Evolutionary conservation across 495 filamentous ascomycete genomes (phyloP).

Genomic region (Talaromyces ruber): DNA sequence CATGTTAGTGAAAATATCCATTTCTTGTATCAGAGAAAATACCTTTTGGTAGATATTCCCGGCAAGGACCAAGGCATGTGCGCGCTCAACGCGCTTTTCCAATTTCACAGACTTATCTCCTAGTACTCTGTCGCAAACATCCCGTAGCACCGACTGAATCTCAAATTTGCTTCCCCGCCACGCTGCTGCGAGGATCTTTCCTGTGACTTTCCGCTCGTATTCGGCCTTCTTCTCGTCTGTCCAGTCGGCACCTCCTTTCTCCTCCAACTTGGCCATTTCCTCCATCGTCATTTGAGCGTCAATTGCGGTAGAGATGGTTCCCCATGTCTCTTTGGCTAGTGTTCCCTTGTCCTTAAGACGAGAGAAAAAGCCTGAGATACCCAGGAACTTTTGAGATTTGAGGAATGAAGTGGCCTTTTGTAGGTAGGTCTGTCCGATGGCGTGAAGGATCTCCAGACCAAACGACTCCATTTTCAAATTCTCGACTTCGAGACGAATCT

Average conservation of each 20-base stretch:
- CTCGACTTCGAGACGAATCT: constrained; percentile 91
- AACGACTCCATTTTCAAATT: constrained; percentile 99
- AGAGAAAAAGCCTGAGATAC: constrained; percentile 89
- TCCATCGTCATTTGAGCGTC: constrained; percentile 98
- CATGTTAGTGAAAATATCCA: constrained; percentile 15
- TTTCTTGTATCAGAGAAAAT: constrained; percentile 10
- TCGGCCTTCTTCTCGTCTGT: constrained; percentile 97
- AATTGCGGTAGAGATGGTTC: constrained; percentile 93
- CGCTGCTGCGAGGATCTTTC: constrained; percentile 96
- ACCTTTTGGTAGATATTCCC: constrained; percentile 87
- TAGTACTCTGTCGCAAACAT: constrained; percentile 67
- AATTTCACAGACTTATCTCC: constrained; percentile 76
- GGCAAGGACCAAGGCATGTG: constrained; percentile 76
- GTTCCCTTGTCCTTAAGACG: constrained; percentile 94
- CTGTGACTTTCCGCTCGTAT: constrained; percentile 89
- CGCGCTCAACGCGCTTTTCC: constrained; percentile 81
- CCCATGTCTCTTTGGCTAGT: constrained; percentile 96
- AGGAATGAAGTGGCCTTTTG: constrained; percentile 80
- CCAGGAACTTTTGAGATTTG: constrained; percentile 93
- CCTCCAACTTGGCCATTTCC: constrained; percentile 95
- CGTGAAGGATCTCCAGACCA: constrained; percentile 92
- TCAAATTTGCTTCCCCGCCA: constrained; percentile 97
- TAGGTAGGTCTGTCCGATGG: constrained; percentile 83
- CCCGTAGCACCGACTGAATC: constrained; percentile 90
- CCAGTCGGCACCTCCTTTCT: constrained; percentile 95